These are phyloP conservation scores for Aspergillus melleus DNA, from an alignment of 2,329 filamentous ascomycete species.

Conservation along the genomic window DNA sequence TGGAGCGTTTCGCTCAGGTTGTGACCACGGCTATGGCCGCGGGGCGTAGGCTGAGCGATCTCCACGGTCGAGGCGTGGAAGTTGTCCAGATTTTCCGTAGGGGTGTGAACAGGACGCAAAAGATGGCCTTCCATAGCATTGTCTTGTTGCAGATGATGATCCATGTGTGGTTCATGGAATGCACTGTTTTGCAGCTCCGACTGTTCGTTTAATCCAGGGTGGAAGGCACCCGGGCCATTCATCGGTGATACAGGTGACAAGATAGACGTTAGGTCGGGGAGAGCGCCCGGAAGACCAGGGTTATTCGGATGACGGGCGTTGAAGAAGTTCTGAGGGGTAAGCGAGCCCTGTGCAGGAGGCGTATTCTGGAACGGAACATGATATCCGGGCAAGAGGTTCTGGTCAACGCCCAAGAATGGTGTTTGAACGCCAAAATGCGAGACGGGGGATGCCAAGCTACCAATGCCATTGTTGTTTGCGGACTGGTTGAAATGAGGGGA, in stretches of 20 bases:
- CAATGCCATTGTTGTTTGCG: constrained; percentile 61
- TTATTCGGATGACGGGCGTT: constrained; percentile 38
- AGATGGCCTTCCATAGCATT: constrained; percentile 22
- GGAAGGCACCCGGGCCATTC: constrained; percentile 50
- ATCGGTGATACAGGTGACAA: constrained; percentile 67
- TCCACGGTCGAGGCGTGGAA: constrained; percentile 47
- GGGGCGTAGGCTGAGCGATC: constrained; percentile 62
- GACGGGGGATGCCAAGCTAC: constrained; percentile 69
- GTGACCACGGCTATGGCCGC: constrained; percentile 58
- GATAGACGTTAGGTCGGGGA: constrained; percentile 47
- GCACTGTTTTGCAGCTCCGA: constrained; percentile 22
- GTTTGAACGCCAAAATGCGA: constrained; percentile 62
- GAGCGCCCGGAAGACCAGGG: constrained; percentile 56
- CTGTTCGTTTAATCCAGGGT: constrained; percentile 27
- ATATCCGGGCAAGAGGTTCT: constrained; percentile 64
- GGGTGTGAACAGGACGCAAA: constrained; percentile 32
- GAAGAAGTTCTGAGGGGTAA: constrained; percentile 46
- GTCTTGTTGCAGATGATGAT: constrained; percentile 30
- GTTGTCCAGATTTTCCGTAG: constrained; percentile 38
- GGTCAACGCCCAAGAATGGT: constrained; percentile 59
- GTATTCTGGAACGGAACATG: constrained; percentile 66
- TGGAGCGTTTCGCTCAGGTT: constrained; percentile 78
- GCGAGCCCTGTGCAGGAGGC: constrained; percentile 49
- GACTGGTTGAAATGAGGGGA: constrained; percentile 61
- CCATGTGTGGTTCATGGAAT: constrained; percentile 24